Conservation (phyloP, 208 protist genomes). For the Leptomonas seymouri region DNA sequence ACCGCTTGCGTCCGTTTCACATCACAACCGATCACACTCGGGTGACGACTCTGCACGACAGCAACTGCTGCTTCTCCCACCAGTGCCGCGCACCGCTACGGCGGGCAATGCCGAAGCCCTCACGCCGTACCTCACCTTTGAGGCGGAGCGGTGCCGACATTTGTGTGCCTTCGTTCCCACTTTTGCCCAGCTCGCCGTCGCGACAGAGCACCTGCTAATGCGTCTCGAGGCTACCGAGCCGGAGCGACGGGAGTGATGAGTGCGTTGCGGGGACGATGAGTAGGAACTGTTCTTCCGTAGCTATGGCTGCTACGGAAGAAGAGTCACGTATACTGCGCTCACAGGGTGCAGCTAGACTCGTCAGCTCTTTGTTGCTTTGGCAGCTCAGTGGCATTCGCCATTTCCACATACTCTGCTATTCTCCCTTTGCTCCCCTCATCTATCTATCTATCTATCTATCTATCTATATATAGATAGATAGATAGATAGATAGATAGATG, state of each 20-base stretch:
- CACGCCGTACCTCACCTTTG: constrained; percentile 58
- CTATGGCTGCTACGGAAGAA: too few relatives aligned
- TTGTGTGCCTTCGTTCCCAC: constrained; percentile 76
- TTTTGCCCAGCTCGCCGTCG: constrained; percentile 79
- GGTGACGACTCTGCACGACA: background rate
- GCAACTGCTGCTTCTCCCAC: constrained; percentile 8
- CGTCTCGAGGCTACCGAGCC: constrained; percentile 34
- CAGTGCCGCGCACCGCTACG: constrained; percentile 44
- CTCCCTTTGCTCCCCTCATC: too few relatives aligned
- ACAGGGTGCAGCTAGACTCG: too few relatives aligned
- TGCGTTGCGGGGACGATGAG: too few relatives aligned
- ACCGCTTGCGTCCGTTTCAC: background rate
- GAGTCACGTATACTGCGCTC: too few relatives aligned
- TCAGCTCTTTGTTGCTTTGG: too few relatives aligned
- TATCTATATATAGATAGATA: too few relatives aligned
- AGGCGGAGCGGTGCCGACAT: constrained; percentile 55
- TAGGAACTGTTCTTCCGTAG: too few relatives aligned
- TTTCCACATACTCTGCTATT: too few relatives aligned
- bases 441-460: too few relatives aligned
- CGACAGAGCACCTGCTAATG: constrained; percentile 65
- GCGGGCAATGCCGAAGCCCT: constrained; percentile 54
- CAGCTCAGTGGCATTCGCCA: too few relatives aligned
- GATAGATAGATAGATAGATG: too few relatives aligned
- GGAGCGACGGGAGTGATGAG: background rate
- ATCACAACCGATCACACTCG: background rate